phyloP scores from a whole-genome alignment of 176 grass and related monocot species.

The Eleusine coracana region DNA sequence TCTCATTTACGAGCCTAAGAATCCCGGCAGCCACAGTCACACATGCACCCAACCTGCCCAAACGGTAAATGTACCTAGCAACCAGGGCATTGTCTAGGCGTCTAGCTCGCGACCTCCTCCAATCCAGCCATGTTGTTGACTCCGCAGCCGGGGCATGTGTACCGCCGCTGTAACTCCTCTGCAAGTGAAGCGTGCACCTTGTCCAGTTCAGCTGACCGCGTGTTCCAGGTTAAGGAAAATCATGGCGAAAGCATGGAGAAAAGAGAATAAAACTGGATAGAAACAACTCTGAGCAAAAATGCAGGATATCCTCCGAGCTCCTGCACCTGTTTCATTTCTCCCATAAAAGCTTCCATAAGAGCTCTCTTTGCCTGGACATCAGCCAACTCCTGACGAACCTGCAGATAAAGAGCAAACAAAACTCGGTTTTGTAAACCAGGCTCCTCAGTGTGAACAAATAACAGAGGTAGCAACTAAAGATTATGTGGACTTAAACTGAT shows the following conservation, averaged over 20 bases:
- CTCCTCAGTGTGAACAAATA: background rate
- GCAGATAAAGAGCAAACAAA: constrained; percentile 8
- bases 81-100: background rate
- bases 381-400: constrained; percentile 61
- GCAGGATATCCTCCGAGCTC: constrained; percentile 82
- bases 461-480: background rate
- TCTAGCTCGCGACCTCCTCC: constrained; percentile 34
- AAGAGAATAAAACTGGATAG: background rate
- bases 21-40: too few species aligned
- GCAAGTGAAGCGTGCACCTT: constrained; percentile 58
- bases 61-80: background rate
- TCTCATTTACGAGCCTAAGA: too few species aligned
- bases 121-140: constrained; percentile 61
- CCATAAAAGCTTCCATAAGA: constrained; percentile 69
- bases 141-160: constrained; percentile 59
- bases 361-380: constrained; percentile 59
- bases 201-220: constrained; percentile 62
- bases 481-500: background rate
- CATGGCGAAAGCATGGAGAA: background rate
- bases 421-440: constrained; percentile 1
- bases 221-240: constrained; percentile 69
- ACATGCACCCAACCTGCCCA: background rate
- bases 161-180: constrained; percentile 62
- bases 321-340: constrained; percentile 61
- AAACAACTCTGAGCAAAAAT: background rate